Percentiles rank a stretch among this genome's conserved stretches.
These are phyloP conservation scores for Carnegiea gigantea DNA, from an alignment of 179 eudicot genomes.

Conservation along the genomic window DNA sequence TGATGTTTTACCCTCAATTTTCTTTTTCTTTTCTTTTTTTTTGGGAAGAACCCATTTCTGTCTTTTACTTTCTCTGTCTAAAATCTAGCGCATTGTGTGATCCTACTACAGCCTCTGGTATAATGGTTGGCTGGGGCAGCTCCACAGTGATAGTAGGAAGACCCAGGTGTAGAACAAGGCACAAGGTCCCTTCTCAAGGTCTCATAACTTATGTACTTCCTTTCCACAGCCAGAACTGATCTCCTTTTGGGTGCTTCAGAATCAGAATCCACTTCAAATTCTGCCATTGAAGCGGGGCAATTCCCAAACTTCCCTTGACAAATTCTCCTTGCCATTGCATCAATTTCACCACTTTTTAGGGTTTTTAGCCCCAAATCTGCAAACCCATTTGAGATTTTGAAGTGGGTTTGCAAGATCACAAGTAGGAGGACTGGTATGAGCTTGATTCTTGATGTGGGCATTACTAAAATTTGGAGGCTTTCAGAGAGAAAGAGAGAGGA, in stretches of 20 bases:
- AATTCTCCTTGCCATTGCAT: conserved; percentile 35
- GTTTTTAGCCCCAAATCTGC: conserved; percentile 38
- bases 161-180: conserved; percentile 79
- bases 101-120: conserved; percentile 75
- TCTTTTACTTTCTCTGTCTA: conserved; percentile 7
- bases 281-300: conserved; percentile 29
- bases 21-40: background rate
- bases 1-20: background rate
- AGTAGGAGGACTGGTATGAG: conserved; percentile 24
- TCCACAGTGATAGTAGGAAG: conserved; percentile 85
- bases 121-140: conserved; percentile 59
- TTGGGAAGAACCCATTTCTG: too few species aligned
- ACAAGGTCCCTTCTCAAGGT: conserved; percentile 72
- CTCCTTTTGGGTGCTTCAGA: conserved; percentile 45
- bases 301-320: conserved; percentile 35
- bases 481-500: background rate
- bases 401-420: conserved; percentile 42
- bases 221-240: conserved; percentile 42
- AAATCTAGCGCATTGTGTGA: conserved; percentile 78
- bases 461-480: conserved; percentile 23
- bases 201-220: conserved; percentile 74
- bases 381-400: conserved; percentile 43
- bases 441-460: conserved; percentile 28
- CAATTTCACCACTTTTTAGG: conserved; percentile 31
- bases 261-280: conserved; percentile 48